phyloP scores from a whole-genome alignment of 805 yeast genomes.

The Yamadazyma kitorensis region DNA sequence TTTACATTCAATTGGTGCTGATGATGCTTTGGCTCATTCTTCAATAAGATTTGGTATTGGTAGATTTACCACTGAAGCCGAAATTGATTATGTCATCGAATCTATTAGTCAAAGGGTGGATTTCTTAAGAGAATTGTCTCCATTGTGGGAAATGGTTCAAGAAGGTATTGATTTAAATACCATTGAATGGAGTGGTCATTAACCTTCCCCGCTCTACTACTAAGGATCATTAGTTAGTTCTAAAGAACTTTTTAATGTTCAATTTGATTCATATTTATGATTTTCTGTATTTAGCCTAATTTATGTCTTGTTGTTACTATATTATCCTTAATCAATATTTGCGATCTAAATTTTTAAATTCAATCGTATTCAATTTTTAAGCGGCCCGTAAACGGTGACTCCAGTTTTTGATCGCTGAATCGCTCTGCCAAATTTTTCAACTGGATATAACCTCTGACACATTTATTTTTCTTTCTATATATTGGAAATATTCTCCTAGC shows the following conservation, averaged over 20 bases:
- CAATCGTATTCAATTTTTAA: too few species aligned
- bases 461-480: too few species aligned
- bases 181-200: conserved; percentile 98
- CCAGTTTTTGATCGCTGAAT: neutral
- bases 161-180: conserved; percentile 94
- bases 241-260: too few species aligned
- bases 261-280: too few species aligned
- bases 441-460: too few species aligned
- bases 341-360: too few species aligned
- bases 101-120: conserved; percentile 89
- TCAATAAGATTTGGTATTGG: conserved; percentile 97
- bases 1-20: conserved; percentile 94
- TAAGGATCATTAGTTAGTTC: too few species aligned
- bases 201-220: too few species aligned
- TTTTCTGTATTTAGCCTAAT: too few species aligned
- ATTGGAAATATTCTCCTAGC: neutral
- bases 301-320: too few species aligned
- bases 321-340: too few species aligned
- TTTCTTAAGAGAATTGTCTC: conserved; percentile 87
- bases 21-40: conserved; percentile 98
- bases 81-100: conserved; percentile 86
- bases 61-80: conserved; percentile 94
- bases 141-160: conserved; percentile 99
- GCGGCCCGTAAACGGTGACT: too few species aligned
- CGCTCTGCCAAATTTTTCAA: neutral